Evolutionary conservation across 148 eudicot species (phyloP).

Genomic region (Vaccinium vitisidaea): DNA sequence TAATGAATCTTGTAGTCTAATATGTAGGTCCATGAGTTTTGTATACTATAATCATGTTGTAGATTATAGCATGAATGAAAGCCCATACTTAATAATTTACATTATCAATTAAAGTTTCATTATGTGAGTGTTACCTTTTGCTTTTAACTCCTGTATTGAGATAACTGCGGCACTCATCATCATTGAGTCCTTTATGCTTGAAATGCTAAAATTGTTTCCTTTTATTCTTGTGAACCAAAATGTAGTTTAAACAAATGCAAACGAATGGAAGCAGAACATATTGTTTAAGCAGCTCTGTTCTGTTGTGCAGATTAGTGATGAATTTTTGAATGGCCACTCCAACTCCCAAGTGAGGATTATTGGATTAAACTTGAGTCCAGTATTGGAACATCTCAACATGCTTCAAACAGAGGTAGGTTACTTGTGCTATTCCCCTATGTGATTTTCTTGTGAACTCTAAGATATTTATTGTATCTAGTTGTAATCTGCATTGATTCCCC

Average conservation of each 20-base stretch:
- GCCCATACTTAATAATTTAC: neutral
- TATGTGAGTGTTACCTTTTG: neutral
- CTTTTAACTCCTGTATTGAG: neutral
- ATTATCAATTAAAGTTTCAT: neutral
- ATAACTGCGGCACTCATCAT: neutral
- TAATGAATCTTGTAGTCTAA: neutral
- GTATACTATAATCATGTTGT: neutral
- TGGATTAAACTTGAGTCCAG: conserved; percentile 19
- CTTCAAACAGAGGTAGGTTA: conserved; percentile 13
- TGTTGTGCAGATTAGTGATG: conserved; percentile 29
- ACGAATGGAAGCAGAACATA: neutral
- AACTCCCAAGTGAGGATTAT: conserved; percentile 28
- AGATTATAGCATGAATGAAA: neutral
- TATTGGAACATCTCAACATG: conserved; percentile 9
- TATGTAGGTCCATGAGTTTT: neutral
- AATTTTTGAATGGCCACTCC: conserved; percentile 29
- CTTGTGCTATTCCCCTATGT: conserved; percentile 21
- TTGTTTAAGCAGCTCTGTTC: neutral
- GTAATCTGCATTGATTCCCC: neutral
- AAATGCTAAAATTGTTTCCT: neutral
- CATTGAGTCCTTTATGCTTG: neutral
- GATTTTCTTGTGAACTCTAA: neutral
- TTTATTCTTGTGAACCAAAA: neutral
- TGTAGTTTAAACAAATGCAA: neutral
- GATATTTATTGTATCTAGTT: neutral